phyloP scores from a whole-genome alignment of 1,284 basidiomycete species.

The Pseudozyma flocculosa region DNA sequence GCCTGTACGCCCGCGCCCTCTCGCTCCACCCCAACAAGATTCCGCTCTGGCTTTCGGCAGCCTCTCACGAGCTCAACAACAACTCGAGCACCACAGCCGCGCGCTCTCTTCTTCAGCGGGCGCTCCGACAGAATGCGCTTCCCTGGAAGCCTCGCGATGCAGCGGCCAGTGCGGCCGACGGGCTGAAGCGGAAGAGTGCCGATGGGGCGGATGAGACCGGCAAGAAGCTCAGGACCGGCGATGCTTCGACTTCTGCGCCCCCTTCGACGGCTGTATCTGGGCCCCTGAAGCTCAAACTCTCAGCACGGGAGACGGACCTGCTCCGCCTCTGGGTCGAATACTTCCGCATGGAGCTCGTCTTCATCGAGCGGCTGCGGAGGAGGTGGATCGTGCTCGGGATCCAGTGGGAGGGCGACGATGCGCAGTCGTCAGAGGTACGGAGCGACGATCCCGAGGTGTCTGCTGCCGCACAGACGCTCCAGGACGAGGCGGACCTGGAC shows the following conservation, averaged over 20 bases:
- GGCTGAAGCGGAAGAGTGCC: slow-evolving; percentile 10
- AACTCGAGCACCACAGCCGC: slow-evolving; percentile 74
- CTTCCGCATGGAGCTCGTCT: slow-evolving; percentile 85
- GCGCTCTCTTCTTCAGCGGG: slow-evolving; percentile 79
- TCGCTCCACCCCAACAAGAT: slow-evolving; percentile 80
- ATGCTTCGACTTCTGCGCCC: neutral
- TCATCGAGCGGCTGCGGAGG: slow-evolving; percentile 77
- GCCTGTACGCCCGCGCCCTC: slow-evolving; percentile 67
- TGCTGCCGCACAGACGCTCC: slow-evolving; percentile 14
- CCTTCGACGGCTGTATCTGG: slow-evolving; percentile 7
- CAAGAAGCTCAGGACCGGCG: slow-evolving; percentile 7
- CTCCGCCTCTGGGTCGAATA: slow-evolving; percentile 60
- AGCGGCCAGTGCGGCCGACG: neutral
- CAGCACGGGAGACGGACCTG: slow-evolving; percentile 32
- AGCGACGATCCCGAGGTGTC: slow-evolving; percentile 8
- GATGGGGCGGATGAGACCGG: neutral
- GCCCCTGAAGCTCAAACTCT: slow-evolving; percentile 26
- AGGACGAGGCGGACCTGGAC: neutral
- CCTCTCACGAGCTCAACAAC: slow-evolving; percentile 78
- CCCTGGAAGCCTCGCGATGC: slow-evolving; percentile 13
- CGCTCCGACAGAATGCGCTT: slow-evolving; percentile 65
- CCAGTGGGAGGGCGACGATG: slow-evolving; percentile 22
- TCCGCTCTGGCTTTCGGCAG: slow-evolving; percentile 79
- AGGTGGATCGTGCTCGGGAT: slow-evolving; percentile 79
- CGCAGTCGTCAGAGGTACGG: slow-evolving; percentile 1